Evolutionary conservation across 2,329 filamentous ascomycete species (phyloP), one percentile per base, ranked within the genome.

Genomic region (Claviceps cyperi): DNA sequence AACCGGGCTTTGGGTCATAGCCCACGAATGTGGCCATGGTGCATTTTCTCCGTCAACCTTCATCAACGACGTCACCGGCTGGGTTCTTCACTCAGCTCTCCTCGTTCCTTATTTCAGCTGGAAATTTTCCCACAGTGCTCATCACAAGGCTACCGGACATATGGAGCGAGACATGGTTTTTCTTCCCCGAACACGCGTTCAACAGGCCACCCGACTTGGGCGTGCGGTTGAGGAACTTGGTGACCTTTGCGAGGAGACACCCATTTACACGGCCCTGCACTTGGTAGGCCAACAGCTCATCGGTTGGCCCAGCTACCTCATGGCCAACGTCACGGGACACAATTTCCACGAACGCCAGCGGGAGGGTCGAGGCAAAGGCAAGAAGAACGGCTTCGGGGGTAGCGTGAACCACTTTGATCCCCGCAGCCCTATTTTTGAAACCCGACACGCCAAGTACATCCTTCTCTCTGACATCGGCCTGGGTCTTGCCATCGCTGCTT

Each of bases 81-180:
- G 87, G 86, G 68, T 95, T 65, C 80, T 87, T 59, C 91, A 97
- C 74, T 95, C 90, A 38, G 69, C 81, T 43, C 80, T 96, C 39
- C 76, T 96, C 51, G 91, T 98, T 46, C 92, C 92, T 21, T 98
- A 97, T 75, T 98, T 96, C 75, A 94, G 88, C 65, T 98, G 92
- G 92, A 94, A 98, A 74, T 90, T 97, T 70, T 95, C 89, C 58
- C 92, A 98, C 74, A 86, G 88, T 74, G 95, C 95, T 81, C 92
- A 98, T 76, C 92, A 98, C 85, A 97, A 97, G 79, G 89, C 90
- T 56, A 98, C 92, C 39, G 92, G 90, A 60, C 81, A 98, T 76
- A 83, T 98, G 72, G 89, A 94, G 71, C 87, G 91, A 59, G 92
- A 98, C 71, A 98, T 98, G 92, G 92, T 97, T 55, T 97, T 96